Percentiles rank a stretch among this genome's conserved stretches.
Evolutionary conservation across 371 early-diverging fungal species (phyloP).

Genomic region (Paraphysoderma sedebokerense): DNA sequence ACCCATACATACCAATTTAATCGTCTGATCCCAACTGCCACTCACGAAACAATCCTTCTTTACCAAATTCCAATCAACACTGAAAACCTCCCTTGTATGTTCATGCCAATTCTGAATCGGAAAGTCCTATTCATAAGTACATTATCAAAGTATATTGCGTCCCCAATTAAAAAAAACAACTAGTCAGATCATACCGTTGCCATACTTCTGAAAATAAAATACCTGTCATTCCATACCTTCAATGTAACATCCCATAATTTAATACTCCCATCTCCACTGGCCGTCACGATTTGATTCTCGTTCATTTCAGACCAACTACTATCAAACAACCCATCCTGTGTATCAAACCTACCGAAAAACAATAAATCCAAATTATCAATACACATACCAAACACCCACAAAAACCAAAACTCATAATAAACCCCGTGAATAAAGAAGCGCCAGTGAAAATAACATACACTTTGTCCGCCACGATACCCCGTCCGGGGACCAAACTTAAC

Average conservation of each 20-base stretch:
- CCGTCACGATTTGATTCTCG: slow-evolving; percentile 78
- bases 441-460: no score
- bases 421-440: no score
- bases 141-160: background rate
- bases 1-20: slow-evolving; percentile 65
- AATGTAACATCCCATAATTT: slow-evolving; percentile 80
- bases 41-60: slow-evolving; percentile 69
- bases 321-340: slow-evolving; percentile 89
- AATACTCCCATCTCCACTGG: slow-evolving; percentile 83
- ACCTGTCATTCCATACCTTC: slow-evolving; percentile 31
- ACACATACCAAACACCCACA: background rate
- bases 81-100: slow-evolving; percentile 80
- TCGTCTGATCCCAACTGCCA: slow-evolving; percentile 85
- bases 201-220: no score
- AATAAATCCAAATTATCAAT: background rate
- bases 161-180: background rate
- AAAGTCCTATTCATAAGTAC: slow-evolving; percentile 38
- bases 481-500: slow-evolving; percentile 12
- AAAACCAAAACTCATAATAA: no score
- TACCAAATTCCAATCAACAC: slow-evolving; percentile 81
- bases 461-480: background rate
- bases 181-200: background rate
- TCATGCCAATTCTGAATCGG: slow-evolving; percentile 86
- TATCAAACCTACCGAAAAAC: slow-evolving; percentile 50
- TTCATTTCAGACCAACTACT: slow-evolving; percentile 84